Evolutionary conservation across 768 basidiomycete genomes (phyloP), one percentile per base, ranked within the genome.

Genomic region (Kwoniella bestiolae): DNA sequence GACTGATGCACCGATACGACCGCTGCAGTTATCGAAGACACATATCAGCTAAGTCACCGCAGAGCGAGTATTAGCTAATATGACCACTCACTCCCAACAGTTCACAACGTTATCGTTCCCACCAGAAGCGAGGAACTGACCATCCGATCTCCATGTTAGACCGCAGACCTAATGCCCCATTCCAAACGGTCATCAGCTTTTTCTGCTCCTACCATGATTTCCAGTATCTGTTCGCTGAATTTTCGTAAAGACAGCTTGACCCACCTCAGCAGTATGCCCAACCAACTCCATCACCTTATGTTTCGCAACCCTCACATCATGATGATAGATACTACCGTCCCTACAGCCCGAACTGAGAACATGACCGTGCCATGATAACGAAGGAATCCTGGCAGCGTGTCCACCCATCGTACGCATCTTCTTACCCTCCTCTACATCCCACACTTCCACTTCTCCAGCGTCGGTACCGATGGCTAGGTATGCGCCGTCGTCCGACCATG

Each of bases 91-190:
- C 5, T 99, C 95, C 95, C 95, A 99, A 55, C 96, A 90, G 75
- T 96, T 95, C 59, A 98, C 94, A 21, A 96, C 93, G 69, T 98
- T 97, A 80, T 98, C 96, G 76, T 98, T 96, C 0, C 94, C 95
- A 2, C 95, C 95, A 70, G 91, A 93, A 0, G 95, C 95, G 25
- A 99, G 85, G 21, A 95, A 83, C 79, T 93, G 69, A 0, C 94
- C 92, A 70, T 94, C 94, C 2, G 84, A 77, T 50, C 94, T 84
- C 94, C 94, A 98, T 63, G 88, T 89, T 57, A 98, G 77, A 2
- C 94, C 93, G 77, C 94, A 97, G 5, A 80, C 79, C 74, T 74
- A 46, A 45, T 21, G n/a, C n/a, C n/a, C n/a, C n/a, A n/a, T n/a
- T n/a, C n/a, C n/a, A n/a, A n/a, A 32, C 31, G 21, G 3, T 14